Base-by-base conservation (phyloP, 805 yeast species). In the Lipomyces orientalis region DNA sequence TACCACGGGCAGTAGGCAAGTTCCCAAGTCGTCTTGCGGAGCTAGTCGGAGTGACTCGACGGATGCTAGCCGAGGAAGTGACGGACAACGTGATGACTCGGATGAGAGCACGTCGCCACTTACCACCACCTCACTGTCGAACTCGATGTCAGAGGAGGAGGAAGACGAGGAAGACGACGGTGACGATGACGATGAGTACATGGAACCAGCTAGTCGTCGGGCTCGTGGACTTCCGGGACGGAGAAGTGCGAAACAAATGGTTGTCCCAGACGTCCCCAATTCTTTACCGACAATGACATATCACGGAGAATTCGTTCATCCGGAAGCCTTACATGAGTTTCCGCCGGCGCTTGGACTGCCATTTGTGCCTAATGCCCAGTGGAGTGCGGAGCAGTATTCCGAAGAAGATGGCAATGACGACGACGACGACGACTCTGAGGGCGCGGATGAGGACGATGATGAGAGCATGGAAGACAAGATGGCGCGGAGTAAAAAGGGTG, bases 401-500 rank as follows among this genome's bases (percentile, higher is more conserved):
- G 62, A 60, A 29, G 56, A 33, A 16, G 46, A 64, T 16, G 58
- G 39, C 29, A 58, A 49, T 10, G 67, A 60, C 55, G 61, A 60
- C 25, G 67, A 60, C 55, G 61, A 60, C 25, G 64, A 57, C 9
- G 64, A 55, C 37, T 51, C 46, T 29, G 58, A 46, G 14, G 57
- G 46, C 34, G 65, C 33, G 6, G 56, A 56, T 25, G 65, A 62
- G 22, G 61, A 39, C n/a, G 62, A 60, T 19, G 65, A 61, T 31
- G 62, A 61, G 16, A 60, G 29, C 14, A n/a, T 60, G 19, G 60
- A 22, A 22, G 58, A 33, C 19, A 62, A 62, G 31, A 65, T 65
- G 69, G 56, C 63, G 25, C 64, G 63, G 37, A 76, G 77, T 9
- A 80, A 80, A 68, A 80, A 80, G 67, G 83, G 83, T 10, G 74